Evolutionary conservation across 139 green algal genomes (phyloP), one percentile per base, ranked within the genome.

Genomic region (Chlorella ohadii): DNA sequence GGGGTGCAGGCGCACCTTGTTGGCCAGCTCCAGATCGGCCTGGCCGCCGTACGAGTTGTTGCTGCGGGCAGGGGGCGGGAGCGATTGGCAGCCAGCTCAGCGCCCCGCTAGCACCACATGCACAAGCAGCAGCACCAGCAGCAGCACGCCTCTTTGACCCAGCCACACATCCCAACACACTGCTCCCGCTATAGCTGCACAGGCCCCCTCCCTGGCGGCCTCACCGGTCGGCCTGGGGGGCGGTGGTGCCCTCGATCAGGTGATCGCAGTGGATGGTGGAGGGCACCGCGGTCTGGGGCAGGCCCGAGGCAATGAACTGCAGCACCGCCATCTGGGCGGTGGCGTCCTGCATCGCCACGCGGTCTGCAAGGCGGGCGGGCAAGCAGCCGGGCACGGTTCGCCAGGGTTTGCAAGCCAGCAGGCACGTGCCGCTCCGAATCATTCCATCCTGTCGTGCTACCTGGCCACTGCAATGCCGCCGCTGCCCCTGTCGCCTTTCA

Each of bases 241-340:
- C 93, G 2, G 96, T 98, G 63, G 96, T 98, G 38, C 93, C 96
- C 93, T 98, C 95, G 73, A 98, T 98, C n/a, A 98, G 85, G 87
- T 98, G 96, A 78, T 98, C 95, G 86, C 96, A 98, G 90, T 99
- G 96, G 68, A 98, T 98, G 83, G 96, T 98, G 71, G 95, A 96
- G 61, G 96, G 96, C 75, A 98, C 95, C 68, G 94, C 91, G 73
- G 94, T 95, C 87, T 95, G 94, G 39, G 95, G 95, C 81, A 98
- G 89, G 22, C 96, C 96, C 1, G 94, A 97, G 38, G 94, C 97
- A 83, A 98, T 98, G 92, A 98, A 98, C 87, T 98, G 96, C 57
- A 99, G 91, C 90, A 99, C 96, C 47, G 95, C 95, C 95, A 98
- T 98, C 92, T 98, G 96, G 12, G 95, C 95, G 34, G 96, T 98